phyloP scores from a whole-genome alignment of 192 early-diverging fungal genomes.

The Pilaira anomala region DNA sequence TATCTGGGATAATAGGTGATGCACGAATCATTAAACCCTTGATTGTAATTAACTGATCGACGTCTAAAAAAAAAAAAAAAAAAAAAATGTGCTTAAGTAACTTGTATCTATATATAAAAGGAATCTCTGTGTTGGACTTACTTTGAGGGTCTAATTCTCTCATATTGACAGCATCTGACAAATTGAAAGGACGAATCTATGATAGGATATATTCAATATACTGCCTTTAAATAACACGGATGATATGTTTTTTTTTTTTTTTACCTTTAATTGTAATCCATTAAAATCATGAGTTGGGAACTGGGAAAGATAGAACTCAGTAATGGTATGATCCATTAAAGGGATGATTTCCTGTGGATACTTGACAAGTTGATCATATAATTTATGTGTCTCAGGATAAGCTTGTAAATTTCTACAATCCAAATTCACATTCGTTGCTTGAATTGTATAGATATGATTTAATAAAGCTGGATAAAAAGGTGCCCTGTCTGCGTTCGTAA shows the following conservation, averaged over 20 bases:
- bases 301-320: constrained; percentile 64
- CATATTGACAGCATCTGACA: constrained; percentile 77
- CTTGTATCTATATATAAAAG: not conserved
- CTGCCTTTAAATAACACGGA: too few relatives aligned
- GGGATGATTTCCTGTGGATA: constrained; percentile 97
- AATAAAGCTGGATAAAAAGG: constrained; percentile 80
- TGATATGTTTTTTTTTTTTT: too few relatives aligned
- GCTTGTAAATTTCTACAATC: constrained; percentile 81
- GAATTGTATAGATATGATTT: constrained; percentile 42
- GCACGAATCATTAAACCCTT: constrained; percentile 92
- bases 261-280: constrained; percentile 28
- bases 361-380: constrained; percentile 85
- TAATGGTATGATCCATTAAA: constrained; percentile 85
- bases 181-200: constrained; percentile 82
- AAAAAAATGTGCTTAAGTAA: not conserved
- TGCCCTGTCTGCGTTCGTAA: constrained; percentile 47
- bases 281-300: constrained; percentile 56
- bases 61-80: constrained; percentile 54
- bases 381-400: constrained; percentile 59
- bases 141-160: constrained; percentile 89
- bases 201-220: too few relatives aligned
- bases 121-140: constrained; percentile 22
- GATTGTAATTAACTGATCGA: constrained; percentile 94
- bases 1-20: constrained; percentile 91
- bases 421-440: constrained; percentile 77